Evolutionary conservation across 2,329 filamentous ascomycete genomes (phyloP).

Genomic region (Ilyonectria sp.): DNA sequence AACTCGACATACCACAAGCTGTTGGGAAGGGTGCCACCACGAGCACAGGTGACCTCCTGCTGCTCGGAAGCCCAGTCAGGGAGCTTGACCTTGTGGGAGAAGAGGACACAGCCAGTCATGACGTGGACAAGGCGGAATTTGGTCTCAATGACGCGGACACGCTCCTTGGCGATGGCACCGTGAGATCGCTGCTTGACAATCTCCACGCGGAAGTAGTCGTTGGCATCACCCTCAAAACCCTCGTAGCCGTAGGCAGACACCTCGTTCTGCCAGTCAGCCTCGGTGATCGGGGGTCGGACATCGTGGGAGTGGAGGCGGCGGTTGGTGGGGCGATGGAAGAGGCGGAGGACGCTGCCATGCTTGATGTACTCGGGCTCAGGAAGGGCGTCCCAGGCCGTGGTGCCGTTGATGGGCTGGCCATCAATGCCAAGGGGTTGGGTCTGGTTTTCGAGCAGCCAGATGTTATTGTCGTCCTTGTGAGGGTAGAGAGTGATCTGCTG

Average conservation of each 20-base stretch:
- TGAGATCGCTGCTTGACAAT: conserved; percentile 93
- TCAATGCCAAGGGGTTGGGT: conserved; percentile 87
- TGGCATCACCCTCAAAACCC: conserved; percentile 96
- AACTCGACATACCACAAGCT: conserved; percentile 97
- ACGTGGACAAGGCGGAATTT: conserved; percentile 96
- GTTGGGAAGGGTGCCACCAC: conserved; percentile 92
- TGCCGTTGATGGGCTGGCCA: conserved; percentile 84
- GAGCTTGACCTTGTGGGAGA: conserved; percentile 99
- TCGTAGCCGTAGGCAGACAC: conserved; percentile 98
- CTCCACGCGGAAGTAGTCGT: conserved; percentile 94
- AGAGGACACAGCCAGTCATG: conserved; percentile 96
- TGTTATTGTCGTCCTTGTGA: conserved; percentile 98
- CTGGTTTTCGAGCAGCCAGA: conserved; percentile 95
- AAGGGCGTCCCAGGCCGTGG: conserved; percentile 85
- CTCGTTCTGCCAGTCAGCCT: conserved; percentile 95
- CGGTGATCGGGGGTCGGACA: conserved; percentile 86
- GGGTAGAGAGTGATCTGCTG: conserved; percentile 98
- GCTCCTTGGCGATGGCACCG: conserved; percentile 82
- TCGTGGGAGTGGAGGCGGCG: conserved; percentile 97
- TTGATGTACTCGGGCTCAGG: conserved; percentile 78
- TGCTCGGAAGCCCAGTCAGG: conserved; percentile 98
- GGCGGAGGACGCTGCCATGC: conserved; percentile 84
- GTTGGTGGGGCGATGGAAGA: conserved; percentile 88
- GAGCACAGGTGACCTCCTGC: conserved; percentile 98
- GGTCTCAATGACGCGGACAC: conserved; percentile 92